Percentiles rank a stretch among this genome's conserved stretches.
These are phyloP conservation scores for Arthrobotrys sinensis DNA, from an alignment of 2,329 filamentous ascomycete genomes.

Conservation along the genomic window DNA sequence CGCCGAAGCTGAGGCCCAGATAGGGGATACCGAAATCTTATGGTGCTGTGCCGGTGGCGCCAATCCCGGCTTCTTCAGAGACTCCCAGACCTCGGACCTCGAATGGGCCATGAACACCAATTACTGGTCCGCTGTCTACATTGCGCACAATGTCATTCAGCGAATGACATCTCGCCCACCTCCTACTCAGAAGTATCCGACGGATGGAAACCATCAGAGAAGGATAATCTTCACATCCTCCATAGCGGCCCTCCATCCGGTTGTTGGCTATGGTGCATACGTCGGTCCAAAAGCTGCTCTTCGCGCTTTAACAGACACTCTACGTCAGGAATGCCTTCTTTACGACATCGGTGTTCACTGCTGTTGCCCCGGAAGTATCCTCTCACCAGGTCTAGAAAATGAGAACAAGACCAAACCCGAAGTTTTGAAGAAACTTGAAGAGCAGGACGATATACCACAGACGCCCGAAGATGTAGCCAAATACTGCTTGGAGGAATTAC, in stretches of 20 bases:
- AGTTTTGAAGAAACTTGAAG: constrained; percentile 84
- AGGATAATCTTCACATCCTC: constrained; percentile 93
- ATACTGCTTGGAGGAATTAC: constrained; percentile 79
- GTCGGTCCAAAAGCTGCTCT: constrained; percentile 88
- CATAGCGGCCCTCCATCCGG: constrained; percentile 79
- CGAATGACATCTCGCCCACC: constrained; percentile 68
- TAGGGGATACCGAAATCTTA: constrained; percentile 81
- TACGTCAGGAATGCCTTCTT: constrained; percentile 86
- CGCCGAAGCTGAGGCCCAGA: constrained; percentile 34
- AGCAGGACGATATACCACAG: constrained; percentile 79
- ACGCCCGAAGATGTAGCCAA: constrained; percentile 75
- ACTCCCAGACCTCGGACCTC: constrained; percentile 66
- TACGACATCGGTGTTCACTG: constrained; percentile 79
- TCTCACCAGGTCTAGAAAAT: constrained; percentile 79
- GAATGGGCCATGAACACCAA: constrained; percentile 68
- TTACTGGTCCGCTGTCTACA: constrained; percentile 68
- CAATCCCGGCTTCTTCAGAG: constrained; percentile 66
- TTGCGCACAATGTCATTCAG: constrained; percentile 67
- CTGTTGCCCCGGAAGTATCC: constrained; percentile 87
- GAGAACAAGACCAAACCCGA: constrained; percentile 86
- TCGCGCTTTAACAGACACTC: constrained; percentile 83
- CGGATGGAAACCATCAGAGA: constrained; percentile 67
- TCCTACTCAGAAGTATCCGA: constrained; percentile 65
- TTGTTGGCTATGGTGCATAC: constrained; percentile 88
- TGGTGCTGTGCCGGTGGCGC: constrained; percentile 82